Evolutionary conservation across 148 eudicot species (phyloP), one percentile per base, ranked within the genome.

Genomic region (Cornus suecica): DNA sequence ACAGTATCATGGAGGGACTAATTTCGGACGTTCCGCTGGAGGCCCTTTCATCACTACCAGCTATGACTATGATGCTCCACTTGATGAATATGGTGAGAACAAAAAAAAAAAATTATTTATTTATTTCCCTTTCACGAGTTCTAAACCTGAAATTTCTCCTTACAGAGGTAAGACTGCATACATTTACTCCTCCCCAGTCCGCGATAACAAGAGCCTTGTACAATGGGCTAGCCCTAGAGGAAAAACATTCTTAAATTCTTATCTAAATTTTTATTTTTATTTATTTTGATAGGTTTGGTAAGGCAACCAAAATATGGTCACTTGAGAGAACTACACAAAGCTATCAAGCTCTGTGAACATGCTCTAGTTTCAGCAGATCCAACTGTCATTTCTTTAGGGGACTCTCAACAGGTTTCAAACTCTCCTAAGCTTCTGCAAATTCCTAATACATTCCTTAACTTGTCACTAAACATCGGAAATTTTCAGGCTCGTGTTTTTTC

Each of bases 1-100:
- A 78, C 77, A 94, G 98, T 94, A 87, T 76, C 98, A 94, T 70
- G 98, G 98, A 28, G 98, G 98, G 72, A 94, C 98, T 25, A 94
- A 94, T 76, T 94, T 94, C 24, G 98, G 97, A 30, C 86, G 97
- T 60, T 83, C 97, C 26, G 91, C 98, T 51, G 98, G 98, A 56
- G 98, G 98, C 68, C 98, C 98, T 48, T 94, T 94, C 79, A 81
- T 94, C 68, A 89, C 93, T n/a, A 94, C 98, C 56, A 92, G 92
- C 86, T 94, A 94, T 68, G 98, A 94, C 83, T 94, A 94, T 70
- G 91, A 94, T 83, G 97, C 98, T 81, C 98, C 98, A 63, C 88
- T 93, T 68, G 98, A 94, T 76, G 98, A 94, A 86, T 94, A 90
- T 66, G 98, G 98, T 94, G 79, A 83, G 76, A 32, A 51, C 8